Conservation (phyloP, 495 filamentous ascomycete species). For the Podospora comata region DNA sequence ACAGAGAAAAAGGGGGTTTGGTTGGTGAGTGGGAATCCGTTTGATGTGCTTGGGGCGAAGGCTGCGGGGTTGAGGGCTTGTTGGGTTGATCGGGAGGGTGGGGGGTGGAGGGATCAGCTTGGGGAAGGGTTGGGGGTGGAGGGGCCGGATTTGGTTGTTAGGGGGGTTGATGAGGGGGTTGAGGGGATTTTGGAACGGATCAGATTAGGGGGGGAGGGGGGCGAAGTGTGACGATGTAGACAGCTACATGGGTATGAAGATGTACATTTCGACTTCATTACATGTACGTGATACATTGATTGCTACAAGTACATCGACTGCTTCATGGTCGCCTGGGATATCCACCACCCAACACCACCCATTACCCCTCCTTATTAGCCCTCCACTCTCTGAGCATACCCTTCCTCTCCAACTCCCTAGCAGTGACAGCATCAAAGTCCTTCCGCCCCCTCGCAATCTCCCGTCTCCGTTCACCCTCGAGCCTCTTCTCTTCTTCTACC, state of each 20-base stretch:
- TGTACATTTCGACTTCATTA: too few relatives aligned
- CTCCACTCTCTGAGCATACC: background rate
- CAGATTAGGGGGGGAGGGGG: too few relatives aligned
- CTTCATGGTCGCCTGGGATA: too few relatives aligned
- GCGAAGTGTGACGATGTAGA: too few relatives aligned
- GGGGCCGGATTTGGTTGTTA: slow-evolving; percentile 46
- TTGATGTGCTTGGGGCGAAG: slow-evolving; percentile 64
- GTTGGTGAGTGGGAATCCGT: slow-evolving; percentile 75
- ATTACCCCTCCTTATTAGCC: background rate
- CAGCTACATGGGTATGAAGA: too few relatives aligned
- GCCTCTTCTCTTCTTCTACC: background rate
- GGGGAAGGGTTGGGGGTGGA: slow-evolving; percentile 38
- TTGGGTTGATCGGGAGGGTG: slow-evolving; percentile 63
- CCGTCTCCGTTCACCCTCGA: background rate
- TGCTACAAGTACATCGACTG: too few relatives aligned
- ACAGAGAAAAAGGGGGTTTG: slow-evolving; percentile 53
- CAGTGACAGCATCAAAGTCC: background rate
- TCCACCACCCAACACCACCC: too few relatives aligned
- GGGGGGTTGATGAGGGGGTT: slow-evolving; percentile 51
- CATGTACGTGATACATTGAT: too few relatives aligned
- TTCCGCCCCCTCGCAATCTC: background rate
- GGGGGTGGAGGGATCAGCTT: slow-evolving; percentile 52
- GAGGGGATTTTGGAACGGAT: slow-evolving; percentile 32
- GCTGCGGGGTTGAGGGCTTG: slow-evolving; percentile 57
- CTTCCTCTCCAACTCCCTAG: background rate